Evolutionary conservation across 1,139 yeast genomes (phyloP), one percentile per base, ranked within the genome.

Genomic region (Suhomyces yuchorum): DNA sequence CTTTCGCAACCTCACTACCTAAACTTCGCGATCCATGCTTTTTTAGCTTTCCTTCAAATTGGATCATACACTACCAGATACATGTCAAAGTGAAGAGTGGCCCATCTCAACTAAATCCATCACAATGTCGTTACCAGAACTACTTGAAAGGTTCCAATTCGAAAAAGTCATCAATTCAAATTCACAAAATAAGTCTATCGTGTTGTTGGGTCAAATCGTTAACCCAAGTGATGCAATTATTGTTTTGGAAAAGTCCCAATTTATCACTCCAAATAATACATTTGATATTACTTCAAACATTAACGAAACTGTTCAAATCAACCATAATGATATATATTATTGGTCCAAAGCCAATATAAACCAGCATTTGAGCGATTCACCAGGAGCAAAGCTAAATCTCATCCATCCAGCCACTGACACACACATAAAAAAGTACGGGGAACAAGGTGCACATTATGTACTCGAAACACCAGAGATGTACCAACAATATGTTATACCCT

Each of bases 371-470:
- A 71, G 71, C 0, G 52, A 56, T 0, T 56, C 58, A 9, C 91
- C 96, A 0, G 78, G 84, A 0, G 85, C 86, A 11, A 92, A 92
- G 60, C 61, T 89, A 49, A 90, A 86, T 57, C 56, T 93, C 51
- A 85, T 93, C 17, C 90, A 81, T 63, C 99, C 99, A 1, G 98
- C 99, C 0, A 86, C 97, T 0, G 85, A 83, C 46, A 80, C 85
- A 8, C 99, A 93, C 61, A 84, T 93, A 48, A 78, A 78, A 47
- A 93, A 93, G 67, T 90, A 82, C 60, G 74, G 80, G 14, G 71
- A 67, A 15, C 92, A 87, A 58, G 67, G 67, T 18, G 57, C 65
- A 37, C 90, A 85, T 57, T 70, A 86, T 59, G 76, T 93, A 2
- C 62, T 68, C 18, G 99, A 95, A 62, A 90, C 97, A 2, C 96